Evolutionary conservation across 1,284 basidiomycete species (phyloP).

Genomic region (Ustilago hordei): DNA sequence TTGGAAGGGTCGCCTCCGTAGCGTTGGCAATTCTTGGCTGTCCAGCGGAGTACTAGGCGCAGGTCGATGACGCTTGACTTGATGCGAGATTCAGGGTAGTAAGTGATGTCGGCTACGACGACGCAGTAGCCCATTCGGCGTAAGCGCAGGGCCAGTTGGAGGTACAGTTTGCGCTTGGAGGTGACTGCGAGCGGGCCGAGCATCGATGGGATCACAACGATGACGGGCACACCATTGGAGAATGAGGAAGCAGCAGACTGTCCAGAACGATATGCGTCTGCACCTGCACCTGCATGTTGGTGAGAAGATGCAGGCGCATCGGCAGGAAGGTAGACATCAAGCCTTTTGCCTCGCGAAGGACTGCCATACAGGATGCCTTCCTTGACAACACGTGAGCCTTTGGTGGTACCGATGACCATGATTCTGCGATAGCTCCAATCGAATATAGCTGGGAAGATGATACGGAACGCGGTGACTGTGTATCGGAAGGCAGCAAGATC

Average conservation of each 20-base stretch:
- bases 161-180: constrained; percentile 56
- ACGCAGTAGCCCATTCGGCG: constrained; percentile 69
- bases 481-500: constrained; percentile 58
- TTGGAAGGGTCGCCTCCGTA: constrained; percentile 69
- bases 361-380: constrained; percentile 66
- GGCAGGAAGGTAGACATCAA: constrained; percentile 66
- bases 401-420: constrained; percentile 66
- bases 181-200: constrained; percentile 58
- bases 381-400: constrained; percentile 57
- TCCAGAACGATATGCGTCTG: neutral
- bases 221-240: constrained; percentile 61
- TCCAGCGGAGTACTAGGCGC: constrained; percentile 69
- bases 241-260: neutral
- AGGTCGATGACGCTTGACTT: constrained; percentile 67
- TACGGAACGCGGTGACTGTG: constrained; percentile 49
- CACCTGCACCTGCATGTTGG: constrained; percentile 1
- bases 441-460: constrained; percentile 60
- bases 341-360: constrained; percentile 44
- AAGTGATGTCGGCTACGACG: constrained; percentile 69
- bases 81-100: constrained; percentile 67
- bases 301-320: constrained; percentile 13
- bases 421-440: constrained; percentile 66
- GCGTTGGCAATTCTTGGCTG: constrained; percentile 58
- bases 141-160: constrained; percentile 69
- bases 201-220: constrained; percentile 69